These are phyloP conservation scores for Epichloe sp. DNA, from an alignment of 2,329 filamentous ascomycete species.

Conservation along the genomic window DNA sequence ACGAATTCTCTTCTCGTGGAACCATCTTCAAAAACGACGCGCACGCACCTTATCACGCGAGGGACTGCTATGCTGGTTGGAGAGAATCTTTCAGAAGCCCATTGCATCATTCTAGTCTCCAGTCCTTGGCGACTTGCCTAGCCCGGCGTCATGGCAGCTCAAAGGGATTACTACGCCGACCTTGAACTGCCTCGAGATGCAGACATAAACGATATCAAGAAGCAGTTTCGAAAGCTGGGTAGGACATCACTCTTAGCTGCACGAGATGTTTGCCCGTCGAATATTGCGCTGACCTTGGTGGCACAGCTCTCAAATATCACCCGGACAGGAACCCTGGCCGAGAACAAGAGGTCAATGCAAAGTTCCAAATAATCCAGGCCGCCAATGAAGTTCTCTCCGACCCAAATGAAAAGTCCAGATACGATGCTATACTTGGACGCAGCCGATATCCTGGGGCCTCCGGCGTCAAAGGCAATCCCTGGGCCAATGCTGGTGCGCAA, in stretches of 20 bases:
- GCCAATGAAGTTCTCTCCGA: constrained; percentile 63
- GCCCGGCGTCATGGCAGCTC: constrained; percentile 22
- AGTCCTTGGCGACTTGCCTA: neutral
- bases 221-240: constrained; percentile 76
- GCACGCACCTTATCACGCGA: neutral
- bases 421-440: constrained; percentile 34
- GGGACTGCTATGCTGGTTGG: constrained; percentile 9
- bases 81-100: neutral
- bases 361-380: constrained; percentile 77
- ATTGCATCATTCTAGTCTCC: neutral
- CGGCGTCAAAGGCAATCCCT: constrained; percentile 45
- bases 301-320: constrained; percentile 65
- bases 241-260: constrained; percentile 11
- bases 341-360: constrained; percentile 65
- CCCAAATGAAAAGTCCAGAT: constrained; percentile 35
- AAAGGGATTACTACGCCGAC: constrained; percentile 75
- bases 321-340: constrained; percentile 79
- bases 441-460: constrained; percentile 34
- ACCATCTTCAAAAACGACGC: neutral
- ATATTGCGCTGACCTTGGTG: constrained; percentile 12
- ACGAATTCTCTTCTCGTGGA: neutral
- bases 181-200: constrained; percentile 58
- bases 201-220: constrained; percentile 65
- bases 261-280: neutral
- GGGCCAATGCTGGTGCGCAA: constrained; percentile 33